Evolutionary conservation across 192 early-diverging fungal genomes (phyloP), one percentile per base, ranked within the genome.

Genomic region (Umbelopsis ramanniana): DNA sequence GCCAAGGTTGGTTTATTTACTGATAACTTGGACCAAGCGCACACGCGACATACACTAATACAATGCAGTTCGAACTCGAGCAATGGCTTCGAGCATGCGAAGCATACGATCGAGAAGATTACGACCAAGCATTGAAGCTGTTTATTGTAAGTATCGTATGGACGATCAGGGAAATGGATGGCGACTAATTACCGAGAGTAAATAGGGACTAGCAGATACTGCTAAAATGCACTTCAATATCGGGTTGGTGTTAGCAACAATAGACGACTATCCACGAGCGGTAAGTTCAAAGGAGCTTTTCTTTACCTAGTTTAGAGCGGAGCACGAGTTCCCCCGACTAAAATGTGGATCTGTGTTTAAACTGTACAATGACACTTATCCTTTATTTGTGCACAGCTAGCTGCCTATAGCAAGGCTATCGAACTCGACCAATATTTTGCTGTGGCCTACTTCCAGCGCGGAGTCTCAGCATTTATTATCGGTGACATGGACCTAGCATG

Each of bases 161-260:
- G 40, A 43, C 6, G 29, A 29, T 29, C 29, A 29, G 29, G 29
- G 3, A 29, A 1, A 29, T 29, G 29, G 3, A 29, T 29, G 6
- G 40, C 40, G 11, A 7, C 48, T 35, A 40, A 47, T 67, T 72
- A 37, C 29, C 50, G 45, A 66, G 17, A 15, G 14, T 33, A 17
- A 72, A 15, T 82, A 91, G 89, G 78, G 79, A 35, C 90, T 99
- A 69, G 96, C 96, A 45, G 94, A 97, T 76, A 91, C 89, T 19
- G 90, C 96, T 46, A 96, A 96, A 81, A 96, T 98, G 57, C 94
- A 96, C 79, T 99, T 98, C 82, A 99, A 97, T 80, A 94, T 97
- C 77, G 95, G 92, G 8, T 88, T 96, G 70, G 86, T 92, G 47
- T 88, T 89, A 60, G 85, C 94, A 4, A 91, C 89, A 26, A 69